Evolutionary conservation across 139 green algal species (phyloP).

Genomic region (Nannochloris sp.): DNA sequence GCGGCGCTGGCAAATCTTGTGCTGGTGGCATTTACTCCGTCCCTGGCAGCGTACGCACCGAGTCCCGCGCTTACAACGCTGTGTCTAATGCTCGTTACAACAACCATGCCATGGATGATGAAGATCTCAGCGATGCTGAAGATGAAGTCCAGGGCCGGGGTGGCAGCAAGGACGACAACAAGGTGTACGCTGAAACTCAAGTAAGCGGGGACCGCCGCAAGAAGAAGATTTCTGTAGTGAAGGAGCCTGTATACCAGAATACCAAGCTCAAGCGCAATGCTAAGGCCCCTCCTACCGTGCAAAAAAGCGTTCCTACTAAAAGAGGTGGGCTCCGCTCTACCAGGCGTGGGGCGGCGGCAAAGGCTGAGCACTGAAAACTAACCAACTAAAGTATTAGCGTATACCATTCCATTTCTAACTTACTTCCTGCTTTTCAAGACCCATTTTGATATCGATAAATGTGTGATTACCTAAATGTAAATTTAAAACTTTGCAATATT

Average conservation of each 20-base stretch:
- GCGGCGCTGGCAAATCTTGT: background rate
- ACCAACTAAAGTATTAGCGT: too few species aligned
- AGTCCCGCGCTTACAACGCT: background rate
- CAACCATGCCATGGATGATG: background rate
- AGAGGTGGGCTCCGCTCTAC: background rate
- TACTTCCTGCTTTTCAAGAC: too few species aligned
- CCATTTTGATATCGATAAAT: too few species aligned
- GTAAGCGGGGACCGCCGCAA: background rate
- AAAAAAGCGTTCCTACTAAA: too few species aligned
- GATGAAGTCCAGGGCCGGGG: background rate
- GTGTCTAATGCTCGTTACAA: too few species aligned
- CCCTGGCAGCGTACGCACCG: background rate
- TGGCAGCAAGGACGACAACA: background rate
- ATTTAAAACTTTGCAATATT: too few species aligned
- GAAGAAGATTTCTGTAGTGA: background rate
- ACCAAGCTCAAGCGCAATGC: background rate
- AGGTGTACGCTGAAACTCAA: slow-evolving; percentile 4
- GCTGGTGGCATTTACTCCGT: background rate
- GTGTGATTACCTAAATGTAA: too few species aligned
- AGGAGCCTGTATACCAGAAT: background rate
- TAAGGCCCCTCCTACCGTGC: background rate
- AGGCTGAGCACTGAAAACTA: too few species aligned
- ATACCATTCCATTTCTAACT: too few species aligned
- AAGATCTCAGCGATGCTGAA: background rate
- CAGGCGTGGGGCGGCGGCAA: too few species aligned